These are phyloP conservation scores for Rhizopogon vinicolor DNA, from an alignment of 768 basidiomycete genomes.

Conservation along the genomic window DNA sequence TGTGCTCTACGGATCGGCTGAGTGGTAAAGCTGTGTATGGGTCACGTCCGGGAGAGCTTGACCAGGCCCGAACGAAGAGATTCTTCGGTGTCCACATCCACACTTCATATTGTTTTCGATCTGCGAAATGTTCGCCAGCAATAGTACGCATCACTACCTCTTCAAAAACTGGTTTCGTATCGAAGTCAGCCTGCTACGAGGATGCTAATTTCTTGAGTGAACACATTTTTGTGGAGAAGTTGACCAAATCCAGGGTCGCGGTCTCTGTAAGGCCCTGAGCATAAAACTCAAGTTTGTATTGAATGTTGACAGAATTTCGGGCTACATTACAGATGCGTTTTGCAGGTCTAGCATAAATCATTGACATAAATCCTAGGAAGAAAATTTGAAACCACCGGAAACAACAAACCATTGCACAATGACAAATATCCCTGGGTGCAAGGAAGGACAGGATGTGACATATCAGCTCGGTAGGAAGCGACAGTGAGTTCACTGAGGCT, in stretches of 20 bases:
- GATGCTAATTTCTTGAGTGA: not conserved
- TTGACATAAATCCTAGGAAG: too few relatives aligned
- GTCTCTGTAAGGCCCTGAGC: not conserved
- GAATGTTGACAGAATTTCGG: not conserved
- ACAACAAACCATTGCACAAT: not conserved
- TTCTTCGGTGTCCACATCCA: not conserved
- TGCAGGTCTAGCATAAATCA: not conserved
- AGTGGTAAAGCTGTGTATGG: not conserved
- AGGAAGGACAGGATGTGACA: not conserved
- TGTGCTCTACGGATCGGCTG: too few relatives aligned
- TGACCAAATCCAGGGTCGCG: not conserved
- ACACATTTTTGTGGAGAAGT: not conserved
- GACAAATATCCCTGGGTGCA: not conserved
- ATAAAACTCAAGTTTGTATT: not conserved
- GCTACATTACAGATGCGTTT: not conserved
- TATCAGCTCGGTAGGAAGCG: not conserved
- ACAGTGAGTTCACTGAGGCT: not conserved
- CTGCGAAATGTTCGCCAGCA: not conserved
- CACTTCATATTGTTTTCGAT: not conserved
- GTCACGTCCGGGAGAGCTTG: not conserved
- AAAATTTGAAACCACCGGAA: not conserved
- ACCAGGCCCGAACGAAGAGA: not conserved
- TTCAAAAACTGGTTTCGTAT: not conserved
- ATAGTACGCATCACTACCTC: not conserved
- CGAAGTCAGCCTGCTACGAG: not conserved